Base-by-base conservation (phyloP, 805 yeast species). In the Candida nonsorbophila region DNA sequence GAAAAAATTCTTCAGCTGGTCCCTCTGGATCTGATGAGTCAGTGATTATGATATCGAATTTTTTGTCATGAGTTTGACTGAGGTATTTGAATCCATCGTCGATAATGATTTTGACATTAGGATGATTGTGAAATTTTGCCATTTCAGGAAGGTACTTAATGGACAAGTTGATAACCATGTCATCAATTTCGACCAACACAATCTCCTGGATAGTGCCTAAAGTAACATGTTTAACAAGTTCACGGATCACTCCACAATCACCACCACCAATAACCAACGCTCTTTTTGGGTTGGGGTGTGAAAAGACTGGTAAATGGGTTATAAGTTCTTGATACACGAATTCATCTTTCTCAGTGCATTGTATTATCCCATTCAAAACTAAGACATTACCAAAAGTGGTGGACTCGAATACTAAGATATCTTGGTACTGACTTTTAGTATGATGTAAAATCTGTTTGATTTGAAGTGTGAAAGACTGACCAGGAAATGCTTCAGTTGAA, bases 1-100 rank as follows among this genome's bases (percentile, higher is more conserved):
- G 84, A 62, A 87, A 87, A 44, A 87, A 83, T 12, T 83, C 83
- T 45, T 79, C 94, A 1, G 97, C 97, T 5, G 97, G 97, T 3
- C 92, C 96, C 45, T 87, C 96, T 1, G 96, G 96, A 55, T 87
- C 97, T 2, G 94, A 81, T 2, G 95, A 84, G 54, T 87, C 97
- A 11, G 95, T 84, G 37, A 87, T 85, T 35, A 87, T 84, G 18
- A 88, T 79, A 54, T 87, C 96, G 49, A 68, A 87, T 41, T 72
- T 72, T 20, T 67, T 67, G 14, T 52, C 45, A 8, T 62, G 14
- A 12, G 42, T 37, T 20, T 43, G 34, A 36, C 76, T 67, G 41
- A 87, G 66, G 51, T 58, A 87, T 55, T 84, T 68, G 63, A 87
- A 87, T 2, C 97, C 97, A 59, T 87, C 97, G 30, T 77, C 75